Conservation (phyloP, 352 stramenopile species). For the Phytophthora brassicae region DNA sequence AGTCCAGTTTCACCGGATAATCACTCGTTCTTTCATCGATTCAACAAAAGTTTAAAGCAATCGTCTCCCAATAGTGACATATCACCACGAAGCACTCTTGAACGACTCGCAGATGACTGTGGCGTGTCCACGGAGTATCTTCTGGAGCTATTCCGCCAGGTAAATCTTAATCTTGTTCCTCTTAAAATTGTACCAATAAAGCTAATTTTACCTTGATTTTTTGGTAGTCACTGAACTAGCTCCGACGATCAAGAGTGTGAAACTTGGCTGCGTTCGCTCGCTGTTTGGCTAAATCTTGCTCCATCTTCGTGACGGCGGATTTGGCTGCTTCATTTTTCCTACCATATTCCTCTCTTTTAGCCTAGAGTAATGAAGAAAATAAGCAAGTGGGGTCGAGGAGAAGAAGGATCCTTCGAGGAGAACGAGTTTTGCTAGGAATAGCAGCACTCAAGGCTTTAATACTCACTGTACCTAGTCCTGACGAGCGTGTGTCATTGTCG, state of each 20-base stretch:
- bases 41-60: conserved; percentile 17
- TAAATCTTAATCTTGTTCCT: conserved; percentile 4
- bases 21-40: conserved; percentile 25
- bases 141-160: conserved; percentile 17
- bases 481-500: too few species aligned
- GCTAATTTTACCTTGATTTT: too few species aligned
- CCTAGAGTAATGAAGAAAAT: too few species aligned
- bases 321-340: conserved; percentile 59
- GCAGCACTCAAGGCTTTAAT: too few species aligned
- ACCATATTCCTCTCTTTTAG: conserved; percentile 57
- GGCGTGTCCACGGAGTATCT: conserved; percentile 25
- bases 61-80: background rate
- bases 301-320: conserved; percentile 50
- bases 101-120: conserved; percentile 31
- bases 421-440: too few species aligned
- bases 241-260: conserved; percentile 44
- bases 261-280: conserved; percentile 54
- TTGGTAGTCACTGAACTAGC: conserved; percentile 14
- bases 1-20: conserved; percentile 6
- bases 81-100: conserved; percentile 6
- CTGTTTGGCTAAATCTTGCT: conserved; percentile 46
- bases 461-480: too few species aligned
- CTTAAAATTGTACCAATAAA: too few species aligned
- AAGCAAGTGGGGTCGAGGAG: too few species aligned
- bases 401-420: too few species aligned